Evolutionary conservation across 495 filamentous ascomycete species (phyloP).

Genomic region (Elasticomyces elasticus): DNA sequence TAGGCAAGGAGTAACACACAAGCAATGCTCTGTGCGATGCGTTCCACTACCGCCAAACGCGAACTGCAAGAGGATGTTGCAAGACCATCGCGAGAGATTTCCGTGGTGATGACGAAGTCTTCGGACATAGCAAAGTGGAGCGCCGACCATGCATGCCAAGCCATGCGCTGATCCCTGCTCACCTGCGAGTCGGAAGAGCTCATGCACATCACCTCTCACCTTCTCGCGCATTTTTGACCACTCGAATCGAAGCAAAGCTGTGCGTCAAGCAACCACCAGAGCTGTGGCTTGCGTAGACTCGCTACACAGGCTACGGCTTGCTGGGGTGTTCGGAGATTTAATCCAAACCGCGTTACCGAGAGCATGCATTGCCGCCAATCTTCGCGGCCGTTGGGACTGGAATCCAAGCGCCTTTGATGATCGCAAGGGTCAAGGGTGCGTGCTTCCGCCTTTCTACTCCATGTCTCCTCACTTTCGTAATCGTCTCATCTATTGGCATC

Average conservation of each 20-base stretch:
- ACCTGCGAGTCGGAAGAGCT: background rate
- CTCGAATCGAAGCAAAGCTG: background rate
- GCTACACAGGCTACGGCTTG: too few relatives aligned
- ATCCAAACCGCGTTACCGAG: too few relatives aligned
- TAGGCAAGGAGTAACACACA: background rate
- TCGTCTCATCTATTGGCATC: background rate
- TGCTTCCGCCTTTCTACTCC: too few relatives aligned
- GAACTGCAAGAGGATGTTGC: background rate
- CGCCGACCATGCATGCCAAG: background rate
- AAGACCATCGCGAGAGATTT: background rate
- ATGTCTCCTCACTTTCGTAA: background rate
- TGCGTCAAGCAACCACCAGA: background rate
- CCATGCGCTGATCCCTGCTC: background rate
- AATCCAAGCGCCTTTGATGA: background rate
- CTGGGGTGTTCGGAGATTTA: too few relatives aligned
- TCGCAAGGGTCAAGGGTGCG: background rate
- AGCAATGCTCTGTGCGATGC: background rate
- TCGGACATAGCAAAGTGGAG: background rate
- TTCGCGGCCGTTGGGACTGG: background rate
- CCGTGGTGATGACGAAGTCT: background rate
- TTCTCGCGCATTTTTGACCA: background rate
- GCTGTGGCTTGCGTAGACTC: too few relatives aligned
- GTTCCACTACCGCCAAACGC: background rate
- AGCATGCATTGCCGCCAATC: too few relatives aligned
- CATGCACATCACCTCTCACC: conserved; percentile 1